Evolutionary conservation across 1,139 yeast genomes (phyloP).

Genomic region (Magnusiomyces ingens): DNA sequence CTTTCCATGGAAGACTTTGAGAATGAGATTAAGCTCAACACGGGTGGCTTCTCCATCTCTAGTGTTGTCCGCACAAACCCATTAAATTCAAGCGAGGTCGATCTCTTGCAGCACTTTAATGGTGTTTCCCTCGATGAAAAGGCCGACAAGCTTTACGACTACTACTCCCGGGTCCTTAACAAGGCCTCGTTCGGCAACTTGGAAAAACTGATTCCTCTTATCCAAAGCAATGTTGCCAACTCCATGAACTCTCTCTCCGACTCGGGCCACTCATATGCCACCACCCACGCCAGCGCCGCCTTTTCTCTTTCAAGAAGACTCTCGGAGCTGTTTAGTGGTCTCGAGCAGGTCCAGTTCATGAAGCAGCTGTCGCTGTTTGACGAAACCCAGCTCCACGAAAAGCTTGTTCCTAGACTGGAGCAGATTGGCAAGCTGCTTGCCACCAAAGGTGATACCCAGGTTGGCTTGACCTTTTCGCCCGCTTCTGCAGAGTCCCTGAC

Average conservation of each 20-base stretch:
- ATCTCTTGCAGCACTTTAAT: constrained; percentile 44
- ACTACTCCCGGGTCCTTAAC: constrained; percentile 63
- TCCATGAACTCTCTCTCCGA: constrained; percentile 76
- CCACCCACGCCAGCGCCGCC: constrained; percentile 58
- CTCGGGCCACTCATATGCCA: constrained; percentile 82
- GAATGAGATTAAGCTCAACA: constrained; percentile 68
- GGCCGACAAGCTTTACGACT: constrained; percentile 48
- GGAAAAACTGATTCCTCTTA: constrained; percentile 64
- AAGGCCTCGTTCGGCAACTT: constrained; percentile 64
- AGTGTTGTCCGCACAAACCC: constrained; percentile 43
- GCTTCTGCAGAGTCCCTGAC: constrained; percentile 15
- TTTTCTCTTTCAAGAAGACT: constrained; percentile 56
- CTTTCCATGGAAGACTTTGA: constrained; percentile 76
- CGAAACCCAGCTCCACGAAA: constrained; percentile 48
- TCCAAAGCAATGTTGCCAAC: constrained; percentile 70
- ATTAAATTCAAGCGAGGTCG: constrained; percentile 24
- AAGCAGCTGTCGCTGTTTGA: constrained; percentile 52
- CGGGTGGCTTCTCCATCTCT: constrained; percentile 75
- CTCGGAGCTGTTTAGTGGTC: constrained; percentile 60
- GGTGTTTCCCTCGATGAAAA: constrained; percentile 75
- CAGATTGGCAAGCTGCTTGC: constrained; percentile 41
- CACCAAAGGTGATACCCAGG: constrained; percentile 19
- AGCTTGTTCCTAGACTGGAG: constrained; percentile 56
- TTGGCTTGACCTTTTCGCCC: constrained; percentile 25
- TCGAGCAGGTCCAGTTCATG: constrained; percentile 68